A percentile compares a stretch with the other conserved stretches of the same genome.
phyloP scores from a whole-genome alignment of 108 stramenopile species.

The Epithemia pelagica region DNA sequence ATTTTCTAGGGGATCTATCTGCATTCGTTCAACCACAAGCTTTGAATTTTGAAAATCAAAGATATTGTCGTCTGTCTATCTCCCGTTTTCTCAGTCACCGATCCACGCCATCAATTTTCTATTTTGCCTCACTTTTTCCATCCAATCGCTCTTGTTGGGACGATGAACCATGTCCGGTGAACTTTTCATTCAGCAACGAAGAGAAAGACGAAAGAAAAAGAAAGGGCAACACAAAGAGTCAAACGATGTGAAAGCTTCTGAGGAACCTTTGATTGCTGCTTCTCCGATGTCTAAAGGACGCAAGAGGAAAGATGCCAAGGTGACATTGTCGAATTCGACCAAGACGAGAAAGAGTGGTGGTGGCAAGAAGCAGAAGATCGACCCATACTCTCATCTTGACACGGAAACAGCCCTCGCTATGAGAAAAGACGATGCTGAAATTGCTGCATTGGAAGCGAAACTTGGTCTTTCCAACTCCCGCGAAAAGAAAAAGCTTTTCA shows the following conservation, averaged over 20 bases:
- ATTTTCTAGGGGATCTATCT: too few species aligned
- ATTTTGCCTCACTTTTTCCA: too few species aligned
- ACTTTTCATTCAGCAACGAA: too few species aligned
- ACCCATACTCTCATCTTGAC: conserved; percentile 40
- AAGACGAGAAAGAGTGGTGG: background rate
- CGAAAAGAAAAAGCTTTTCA: conserved; percentile 35
- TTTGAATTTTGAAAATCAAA: too few species aligned
- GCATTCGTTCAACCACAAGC: too few species aligned
- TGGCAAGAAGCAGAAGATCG: background rate
- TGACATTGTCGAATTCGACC: background rate
- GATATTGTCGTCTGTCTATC: too few species aligned
- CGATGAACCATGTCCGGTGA: too few species aligned
- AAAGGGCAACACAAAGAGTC: too few species aligned
- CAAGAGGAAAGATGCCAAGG: background rate
- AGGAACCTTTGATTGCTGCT: conserved; percentile 35
- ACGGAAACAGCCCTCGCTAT: conserved; percentile 55
- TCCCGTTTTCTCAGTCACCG: too few species aligned
- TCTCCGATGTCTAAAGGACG: background rate
- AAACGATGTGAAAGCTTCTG: conserved; percentile 68
- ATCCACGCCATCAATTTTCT: too few species aligned
- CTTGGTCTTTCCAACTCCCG: conserved; percentile 37
- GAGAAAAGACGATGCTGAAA: conserved; percentile 73
- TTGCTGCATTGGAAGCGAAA: conserved; percentile 66
- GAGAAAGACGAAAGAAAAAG: too few species aligned
- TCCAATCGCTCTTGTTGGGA: too few species aligned